These are phyloP conservation scores for Aegilops bicornis DNA, from an alignment of 176 grass and related monocot species.

Conservation along the genomic window DNA sequence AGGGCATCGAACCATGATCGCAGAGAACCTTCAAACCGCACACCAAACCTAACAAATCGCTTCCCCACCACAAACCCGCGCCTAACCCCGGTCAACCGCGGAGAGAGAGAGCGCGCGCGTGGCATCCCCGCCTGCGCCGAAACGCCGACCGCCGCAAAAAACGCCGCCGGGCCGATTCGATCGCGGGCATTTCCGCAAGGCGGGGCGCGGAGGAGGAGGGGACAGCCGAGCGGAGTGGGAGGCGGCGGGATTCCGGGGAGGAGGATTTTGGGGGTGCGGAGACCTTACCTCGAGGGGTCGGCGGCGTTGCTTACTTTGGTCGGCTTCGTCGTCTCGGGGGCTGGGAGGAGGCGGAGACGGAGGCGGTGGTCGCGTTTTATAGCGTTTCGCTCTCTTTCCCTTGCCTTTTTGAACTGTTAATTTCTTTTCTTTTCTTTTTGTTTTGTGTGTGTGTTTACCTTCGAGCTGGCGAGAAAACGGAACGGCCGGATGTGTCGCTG, in stretches of 20 bases:
- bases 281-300: constrained; percentile 12
- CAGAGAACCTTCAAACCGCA: background rate
- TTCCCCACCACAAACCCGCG: background rate
- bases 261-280: background rate
- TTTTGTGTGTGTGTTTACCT: too few species aligned
- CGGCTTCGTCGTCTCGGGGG: constrained; percentile 27
- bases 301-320: constrained; percentile 27
- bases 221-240: background rate
- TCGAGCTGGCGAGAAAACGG: background rate
- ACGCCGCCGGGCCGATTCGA: background rate
- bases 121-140: background rate
- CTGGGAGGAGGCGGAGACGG: background rate
- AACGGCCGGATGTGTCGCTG: background rate
- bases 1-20: background rate
- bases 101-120: background rate
- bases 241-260: background rate
- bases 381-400: background rate
- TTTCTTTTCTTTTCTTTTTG: background rate
- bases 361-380: constrained; percentile 39
- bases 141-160: background rate
- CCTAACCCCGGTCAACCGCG: background rate
- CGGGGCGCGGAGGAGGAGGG: too few species aligned
- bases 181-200: background rate
- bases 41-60: background rate
- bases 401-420: background rate